Evolutionary conservation across 495 filamentous ascomycete species (phyloP).

Genomic region (Hyaloscypha bicolor): DNA sequence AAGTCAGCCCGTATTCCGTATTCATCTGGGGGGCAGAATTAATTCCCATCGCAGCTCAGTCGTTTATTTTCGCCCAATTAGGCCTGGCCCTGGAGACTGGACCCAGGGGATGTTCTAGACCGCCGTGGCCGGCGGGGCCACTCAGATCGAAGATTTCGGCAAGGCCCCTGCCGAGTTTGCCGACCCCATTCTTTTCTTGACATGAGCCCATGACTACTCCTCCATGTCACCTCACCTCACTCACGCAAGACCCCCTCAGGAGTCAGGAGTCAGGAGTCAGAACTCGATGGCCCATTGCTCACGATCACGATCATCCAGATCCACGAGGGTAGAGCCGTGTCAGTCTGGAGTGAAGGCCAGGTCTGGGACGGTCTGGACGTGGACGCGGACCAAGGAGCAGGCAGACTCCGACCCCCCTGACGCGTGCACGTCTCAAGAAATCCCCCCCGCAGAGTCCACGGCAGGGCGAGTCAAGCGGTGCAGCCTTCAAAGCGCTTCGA

Average conservation of each 20-base stretch:
- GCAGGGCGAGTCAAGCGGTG: no score
- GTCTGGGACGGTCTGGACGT: no score
- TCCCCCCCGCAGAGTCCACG: no score
- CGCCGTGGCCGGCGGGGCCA: not conserved
- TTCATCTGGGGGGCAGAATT: not conserved
- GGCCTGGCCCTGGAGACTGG: slow-evolving; percentile 3
- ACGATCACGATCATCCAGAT: not conserved
- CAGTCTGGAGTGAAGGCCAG: no score
- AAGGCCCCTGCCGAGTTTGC: not conserved
- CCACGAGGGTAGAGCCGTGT: no score
- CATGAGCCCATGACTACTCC: not conserved
- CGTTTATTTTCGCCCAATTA: slow-evolving; percentile 21
- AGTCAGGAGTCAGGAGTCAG: not conserved
- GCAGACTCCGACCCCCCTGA: no score
- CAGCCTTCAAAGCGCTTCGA: not conserved
- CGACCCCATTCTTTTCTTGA: not conserved
- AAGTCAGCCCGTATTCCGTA: no score
- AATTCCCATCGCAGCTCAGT: not conserved
- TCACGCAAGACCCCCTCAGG: not conserved
- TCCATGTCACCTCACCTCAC: not conserved
- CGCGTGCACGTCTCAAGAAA: no score
- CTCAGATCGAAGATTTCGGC: not conserved
- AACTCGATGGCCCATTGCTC: not conserved
- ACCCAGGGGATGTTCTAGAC: slow-evolving; percentile 8
- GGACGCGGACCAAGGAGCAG: no score